Conservation (phyloP, 2,329 filamentous ascomycete species). For the Aaosphaeria pasadenensis region DNA sequence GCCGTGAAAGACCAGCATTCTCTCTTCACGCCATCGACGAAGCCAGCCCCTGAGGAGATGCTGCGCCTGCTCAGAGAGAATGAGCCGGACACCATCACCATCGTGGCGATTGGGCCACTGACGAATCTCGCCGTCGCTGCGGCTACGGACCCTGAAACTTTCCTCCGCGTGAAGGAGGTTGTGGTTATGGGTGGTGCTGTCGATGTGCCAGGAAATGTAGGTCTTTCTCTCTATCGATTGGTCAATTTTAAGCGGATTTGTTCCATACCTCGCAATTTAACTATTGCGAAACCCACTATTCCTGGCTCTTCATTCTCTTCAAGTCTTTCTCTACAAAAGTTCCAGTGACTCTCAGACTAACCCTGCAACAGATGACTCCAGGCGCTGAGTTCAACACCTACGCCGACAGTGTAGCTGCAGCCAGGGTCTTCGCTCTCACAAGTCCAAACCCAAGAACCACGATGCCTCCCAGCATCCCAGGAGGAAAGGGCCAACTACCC, state of each 20-base stretch:
- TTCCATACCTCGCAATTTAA: neutral
- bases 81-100: slow-evolving; percentile 79
- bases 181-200: slow-evolving; percentile 94
- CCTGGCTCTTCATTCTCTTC: too few relatives aligned
- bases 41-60: slow-evolving; percentile 78
- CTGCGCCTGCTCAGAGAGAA: slow-evolving; percentile 81
- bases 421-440: slow-evolving; percentile 49
- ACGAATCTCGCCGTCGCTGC: slow-evolving; percentile 93
- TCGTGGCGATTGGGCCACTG: slow-evolving; percentile 84
- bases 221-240: slow-evolving; percentile 4
- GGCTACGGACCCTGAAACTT: slow-evolving; percentile 82
- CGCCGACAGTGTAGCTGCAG: slow-evolving; percentile 63
- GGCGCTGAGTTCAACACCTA: slow-evolving; percentile 94
- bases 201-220: slow-evolving; percentile 70
- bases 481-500: slow-evolving; percentile 25
- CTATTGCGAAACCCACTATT: too few relatives aligned
- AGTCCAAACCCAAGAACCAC: slow-evolving; percentile 66
- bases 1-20: slow-evolving; percentile 40
- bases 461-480: slow-evolving; percentile 66
- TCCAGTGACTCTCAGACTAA: too few relatives aligned
- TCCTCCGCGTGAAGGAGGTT: slow-evolving; percentile 84
- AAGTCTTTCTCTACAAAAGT: too few relatives aligned
- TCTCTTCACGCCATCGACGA: slow-evolving; percentile 72
- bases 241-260: neutral
- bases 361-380: slow-evolving; percentile 58